A percentile compares a stretch with the other conserved stretches of the same genome.
Evolutionary conservation across 371 early-diverging fungal species (phyloP).

Genomic region (Aphelidium insulamus): DNA sequence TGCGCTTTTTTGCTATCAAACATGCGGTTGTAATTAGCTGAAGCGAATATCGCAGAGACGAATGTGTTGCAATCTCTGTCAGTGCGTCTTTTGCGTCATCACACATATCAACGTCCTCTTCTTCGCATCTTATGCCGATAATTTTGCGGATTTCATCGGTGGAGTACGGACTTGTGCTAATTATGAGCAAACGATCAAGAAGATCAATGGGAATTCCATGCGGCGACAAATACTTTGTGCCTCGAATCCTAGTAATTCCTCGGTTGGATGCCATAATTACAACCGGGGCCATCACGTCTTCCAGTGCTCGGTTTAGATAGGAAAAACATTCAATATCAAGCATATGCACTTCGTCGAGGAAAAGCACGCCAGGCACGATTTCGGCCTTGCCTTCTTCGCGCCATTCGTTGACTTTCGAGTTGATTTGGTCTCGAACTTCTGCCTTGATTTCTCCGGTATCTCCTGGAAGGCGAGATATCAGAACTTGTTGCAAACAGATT

Average conservation of each 20-base stretch:
- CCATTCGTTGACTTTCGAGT: constrained; percentile 93
- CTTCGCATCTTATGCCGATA: constrained; percentile 58
- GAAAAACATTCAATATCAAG: constrained; percentile 98
- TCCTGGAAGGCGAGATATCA: constrained; percentile 12
- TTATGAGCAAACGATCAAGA: constrained; percentile 80
- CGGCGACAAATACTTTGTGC: constrained; percentile 73
- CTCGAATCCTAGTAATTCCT: constrained; percentile 81
- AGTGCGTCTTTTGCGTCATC: constrained; percentile 73
- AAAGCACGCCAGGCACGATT: constrained; percentile 91
- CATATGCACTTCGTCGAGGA: constrained; percentile 98
- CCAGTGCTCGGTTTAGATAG: constrained; percentile 89
- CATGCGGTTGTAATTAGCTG: constrained; percentile 86
- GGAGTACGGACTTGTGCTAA: constrained; percentile 64
- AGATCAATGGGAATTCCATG: constrained; percentile 96
- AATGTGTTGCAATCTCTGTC: constrained; percentile 73
- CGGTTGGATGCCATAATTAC: constrained; percentile 97
- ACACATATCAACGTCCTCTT: constrained; percentile 92
- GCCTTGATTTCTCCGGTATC: constrained; percentile 95
- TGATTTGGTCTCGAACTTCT: constrained; percentile 95
- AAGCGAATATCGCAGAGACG: constrained; percentile 89
- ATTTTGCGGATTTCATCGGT: constrained; percentile 77
- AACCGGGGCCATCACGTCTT: constrained; percentile 84
- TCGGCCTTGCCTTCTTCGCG: constrained; percentile 97
- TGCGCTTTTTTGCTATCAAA: constrained; percentile 70
- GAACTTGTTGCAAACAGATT: not conserved